Evolutionary conservation across 495 filamentous ascomycete species (phyloP).

Genomic region (Tetracladium setigerum): DNA sequence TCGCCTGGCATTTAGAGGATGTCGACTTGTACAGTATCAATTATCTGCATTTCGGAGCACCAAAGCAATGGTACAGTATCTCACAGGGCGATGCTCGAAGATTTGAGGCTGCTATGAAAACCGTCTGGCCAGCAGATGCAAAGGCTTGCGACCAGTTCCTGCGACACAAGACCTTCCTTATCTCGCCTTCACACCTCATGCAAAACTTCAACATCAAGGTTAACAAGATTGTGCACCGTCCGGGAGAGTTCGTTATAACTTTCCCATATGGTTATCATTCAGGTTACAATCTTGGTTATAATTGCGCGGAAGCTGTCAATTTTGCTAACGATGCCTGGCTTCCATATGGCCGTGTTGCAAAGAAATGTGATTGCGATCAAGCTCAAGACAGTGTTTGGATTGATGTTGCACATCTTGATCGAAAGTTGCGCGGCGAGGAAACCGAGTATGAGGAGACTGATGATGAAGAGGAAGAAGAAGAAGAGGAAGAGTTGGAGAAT

Average conservation of each 20-base stretch:
- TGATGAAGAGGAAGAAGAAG: conserved; percentile 66
- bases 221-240: conserved; percentile 91
- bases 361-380: conserved; percentile 87
- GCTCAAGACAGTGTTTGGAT: conserved; percentile 95
- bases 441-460: conserved; percentile 86
- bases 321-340: conserved; percentile 94
- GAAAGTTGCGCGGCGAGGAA: conserved; percentile 83
- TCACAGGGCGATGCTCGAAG: conserved; percentile 90
- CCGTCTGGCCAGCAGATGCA: conserved; percentile 90
- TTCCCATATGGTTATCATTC: conserved; percentile 99
- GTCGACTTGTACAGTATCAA: conserved; percentile 99
- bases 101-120: conserved; percentile 94
- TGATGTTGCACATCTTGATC: conserved; percentile 88
- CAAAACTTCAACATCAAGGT: conserved; percentile 88
- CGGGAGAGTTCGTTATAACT: conserved; percentile 97
- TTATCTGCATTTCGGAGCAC: conserved; percentile 97
- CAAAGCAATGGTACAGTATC: conserved; percentile 99
- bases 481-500: conserved; percentile 54
- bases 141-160: conserved; percentile 96
- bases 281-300: conserved; percentile 96
- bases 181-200: conserved; percentile 81
- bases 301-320: conserved; percentile 98
- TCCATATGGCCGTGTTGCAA: conserved; percentile 90
- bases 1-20: conserved; percentile 98
- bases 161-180: conserved; percentile 96